These are phyloP conservation scores for Wickerhamomyces strasburgensis DNA, from an alignment of 805 yeast species.

Conservation along the genomic window DNA sequence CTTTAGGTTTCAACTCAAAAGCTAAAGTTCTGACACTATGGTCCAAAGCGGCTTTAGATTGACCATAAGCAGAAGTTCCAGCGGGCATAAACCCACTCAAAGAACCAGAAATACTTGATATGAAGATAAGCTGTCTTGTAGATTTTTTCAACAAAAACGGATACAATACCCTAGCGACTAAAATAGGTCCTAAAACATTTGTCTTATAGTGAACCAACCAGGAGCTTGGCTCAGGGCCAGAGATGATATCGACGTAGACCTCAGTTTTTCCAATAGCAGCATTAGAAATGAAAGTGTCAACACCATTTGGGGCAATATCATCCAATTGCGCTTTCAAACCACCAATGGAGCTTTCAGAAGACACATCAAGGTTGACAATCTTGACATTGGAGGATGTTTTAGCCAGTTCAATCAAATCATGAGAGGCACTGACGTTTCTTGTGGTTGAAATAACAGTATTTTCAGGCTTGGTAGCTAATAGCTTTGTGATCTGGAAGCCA, in stretches of 20 bases:
- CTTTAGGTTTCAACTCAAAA: conserved; percentile 23
- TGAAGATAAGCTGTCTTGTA: conserved; percentile 25
- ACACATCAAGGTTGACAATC: conserved; percentile 9
- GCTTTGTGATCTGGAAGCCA: no score
- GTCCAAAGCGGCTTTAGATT: conserved; percentile 36
- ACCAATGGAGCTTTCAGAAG: conserved; percentile 8
- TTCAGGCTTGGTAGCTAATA: no score
- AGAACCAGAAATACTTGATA: conserved; percentile 28
- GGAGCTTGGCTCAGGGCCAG: neutral
- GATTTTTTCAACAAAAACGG: conserved; percentile 20
- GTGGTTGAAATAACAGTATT: conserved; percentile 3
- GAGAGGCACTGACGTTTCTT: conserved; percentile 1
- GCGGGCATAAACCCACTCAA: conserved; percentile 14
- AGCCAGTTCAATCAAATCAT: conserved; percentile 4
- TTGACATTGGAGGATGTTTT: conserved; percentile 3
- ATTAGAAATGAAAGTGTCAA: conserved; percentile 14
- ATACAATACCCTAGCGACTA: conserved; percentile 15
- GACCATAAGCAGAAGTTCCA: conserved; percentile 29
- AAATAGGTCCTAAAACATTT: conserved; percentile 27
- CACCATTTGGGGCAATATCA: conserved; percentile 6
- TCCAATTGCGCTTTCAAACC: conserved; percentile 7
- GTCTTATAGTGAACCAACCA: conserved; percentile 18
- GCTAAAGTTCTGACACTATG: conserved; percentile 26
- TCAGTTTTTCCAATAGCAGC: conserved; percentile 14
- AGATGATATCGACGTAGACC: neutral